Evolutionary conservation across 257 asterid genomes (phyloP).

Genomic region (Fraxinus quadrangulata): DNA sequence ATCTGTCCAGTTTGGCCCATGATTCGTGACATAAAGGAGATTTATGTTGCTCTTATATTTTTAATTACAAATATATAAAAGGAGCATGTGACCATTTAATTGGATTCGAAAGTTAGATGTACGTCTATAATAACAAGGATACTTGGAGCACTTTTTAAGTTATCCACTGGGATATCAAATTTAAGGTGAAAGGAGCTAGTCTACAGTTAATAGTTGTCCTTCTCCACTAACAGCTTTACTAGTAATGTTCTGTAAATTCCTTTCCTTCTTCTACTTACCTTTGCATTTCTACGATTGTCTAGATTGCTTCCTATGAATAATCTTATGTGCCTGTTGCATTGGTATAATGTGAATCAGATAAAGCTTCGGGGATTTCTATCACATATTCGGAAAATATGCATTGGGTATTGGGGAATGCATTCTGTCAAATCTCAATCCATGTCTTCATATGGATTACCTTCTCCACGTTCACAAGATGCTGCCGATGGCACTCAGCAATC

Average conservation of each 20-base stretch:
- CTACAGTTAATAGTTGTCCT: constrained; percentile 6
- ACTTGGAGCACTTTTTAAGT: neutral
- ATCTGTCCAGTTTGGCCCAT: neutral
- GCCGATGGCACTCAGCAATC: constrained; percentile 62
- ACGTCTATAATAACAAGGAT: neutral
- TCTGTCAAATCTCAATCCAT: constrained; percentile 67
- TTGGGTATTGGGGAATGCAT: constrained; percentile 88
- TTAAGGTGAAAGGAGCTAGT: constrained; percentile 9
- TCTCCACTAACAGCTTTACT: constrained; percentile 12
- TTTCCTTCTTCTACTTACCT: constrained; percentile 16
- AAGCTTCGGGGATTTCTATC: constrained; percentile 81
- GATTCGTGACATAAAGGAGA: neutral
- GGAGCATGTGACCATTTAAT: neutral
- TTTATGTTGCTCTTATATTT: neutral
- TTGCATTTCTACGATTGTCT: constrained; percentile 1
- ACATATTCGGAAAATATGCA: constrained; percentile 74
- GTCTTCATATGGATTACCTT: constrained; percentile 69
- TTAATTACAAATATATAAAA: neutral
- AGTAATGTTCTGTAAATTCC: constrained; percentile 5
- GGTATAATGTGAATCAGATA: constrained; percentile 53
- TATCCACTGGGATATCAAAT: neutral
- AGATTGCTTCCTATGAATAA: constrained; percentile 18
- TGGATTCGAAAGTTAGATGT: neutral
- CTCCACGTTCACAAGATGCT: constrained; percentile 84
- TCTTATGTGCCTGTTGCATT: constrained; percentile 27